A percentile compares a stretch with the other conserved stretches of the same genome.
Conservation (phyloP, 1,139 yeast genomes). For the Fermentozyma sake region DNA sequence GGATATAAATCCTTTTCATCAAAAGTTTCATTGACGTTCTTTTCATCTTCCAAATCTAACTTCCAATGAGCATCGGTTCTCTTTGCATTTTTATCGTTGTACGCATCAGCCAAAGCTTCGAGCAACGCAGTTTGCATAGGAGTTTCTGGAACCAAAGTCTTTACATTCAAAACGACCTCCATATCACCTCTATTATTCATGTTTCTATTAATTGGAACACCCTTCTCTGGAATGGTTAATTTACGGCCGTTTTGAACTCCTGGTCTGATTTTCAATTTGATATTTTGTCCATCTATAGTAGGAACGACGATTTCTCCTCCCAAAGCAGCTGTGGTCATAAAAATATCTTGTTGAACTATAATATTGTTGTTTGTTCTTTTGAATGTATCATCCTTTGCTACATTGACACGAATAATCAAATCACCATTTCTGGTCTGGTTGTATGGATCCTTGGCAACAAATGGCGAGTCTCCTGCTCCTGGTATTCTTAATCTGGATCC, state of each 20-base stretch:
- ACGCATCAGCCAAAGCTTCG: slow-evolving; percentile 92
- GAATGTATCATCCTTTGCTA: slow-evolving; percentile 69
- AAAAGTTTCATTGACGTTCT: slow-evolving; percentile 16
- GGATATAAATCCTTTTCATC: slow-evolving; percentile 49
- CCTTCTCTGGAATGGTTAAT: slow-evolving; percentile 79
- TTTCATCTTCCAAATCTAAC: slow-evolving; percentile 32
- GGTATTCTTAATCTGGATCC: slow-evolving; percentile 82
- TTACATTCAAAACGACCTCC: slow-evolving; percentile 69
- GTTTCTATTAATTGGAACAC: slow-evolving; percentile 69
- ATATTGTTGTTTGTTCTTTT: slow-evolving; percentile 52
- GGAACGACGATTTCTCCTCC: slow-evolving; percentile 91
- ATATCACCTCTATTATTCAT: slow-evolving; percentile 70
- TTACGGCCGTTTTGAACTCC: slow-evolving; percentile 80
- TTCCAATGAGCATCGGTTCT: slow-evolving; percentile 60
- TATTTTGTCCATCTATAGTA: slow-evolving; percentile 70
- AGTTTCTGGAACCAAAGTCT: slow-evolving; percentile 68
- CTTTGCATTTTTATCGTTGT: slow-evolving; percentile 74
- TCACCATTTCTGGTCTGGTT: slow-evolving; percentile 77
- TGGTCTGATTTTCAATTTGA: slow-evolving; percentile 77
- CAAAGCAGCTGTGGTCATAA: slow-evolving; percentile 93
- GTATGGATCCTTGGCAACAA: slow-evolving; percentile 59
- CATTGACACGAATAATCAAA: slow-evolving; percentile 74
- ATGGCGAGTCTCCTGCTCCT: slow-evolving; percentile 90
- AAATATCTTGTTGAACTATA: slow-evolving; percentile 59
- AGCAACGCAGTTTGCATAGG: slow-evolving; percentile 89